These are phyloP conservation scores for Pseudogymnoascus pannorum DNA, from an alignment of 2,329 filamentous ascomycete genomes.

Conservation along the genomic window DNA sequence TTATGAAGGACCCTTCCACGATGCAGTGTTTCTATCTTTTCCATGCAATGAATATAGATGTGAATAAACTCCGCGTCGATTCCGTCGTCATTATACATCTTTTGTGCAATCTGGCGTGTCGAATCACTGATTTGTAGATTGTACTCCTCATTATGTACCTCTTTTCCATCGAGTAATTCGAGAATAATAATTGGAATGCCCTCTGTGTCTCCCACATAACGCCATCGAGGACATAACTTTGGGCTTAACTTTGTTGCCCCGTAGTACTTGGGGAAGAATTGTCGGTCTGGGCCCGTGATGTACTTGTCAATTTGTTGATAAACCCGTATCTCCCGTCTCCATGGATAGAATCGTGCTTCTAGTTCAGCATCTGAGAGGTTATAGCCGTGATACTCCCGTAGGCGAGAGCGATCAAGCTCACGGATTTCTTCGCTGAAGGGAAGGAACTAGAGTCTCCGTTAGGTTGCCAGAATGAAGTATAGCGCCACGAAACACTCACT, in stretches of 20 bases:
- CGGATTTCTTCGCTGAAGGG: not conserved
- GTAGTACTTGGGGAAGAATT: not conserved
- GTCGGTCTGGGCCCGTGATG: not conserved
- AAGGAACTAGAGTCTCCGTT: not conserved
- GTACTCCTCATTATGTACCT: not conserved
- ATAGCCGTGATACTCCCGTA: not conserved
- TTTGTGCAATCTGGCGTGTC: not conserved
- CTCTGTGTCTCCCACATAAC: not conserved
- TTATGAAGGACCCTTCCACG: not conserved
- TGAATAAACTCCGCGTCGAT: not conserved
- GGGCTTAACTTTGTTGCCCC: not conserved
- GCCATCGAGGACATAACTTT: not conserved
- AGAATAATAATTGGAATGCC: not conserved
- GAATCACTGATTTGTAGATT: not conserved
- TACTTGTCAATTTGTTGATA: slow-evolving; percentile 2
- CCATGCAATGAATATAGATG: not conserved
- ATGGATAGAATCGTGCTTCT: not conserved
- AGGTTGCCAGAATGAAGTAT: not conserved
- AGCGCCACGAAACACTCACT: not conserved
- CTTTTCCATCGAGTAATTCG: not conserved
- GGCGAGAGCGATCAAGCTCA: not conserved
- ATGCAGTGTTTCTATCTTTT: not conserved
- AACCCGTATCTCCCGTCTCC: not conserved
- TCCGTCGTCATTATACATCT: not conserved
- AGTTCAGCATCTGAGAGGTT: not conserved